These are phyloP conservation scores for Boletus subparvulus DNA, from an alignment of 768 basidiomycete species.

Conservation along the genomic window DNA sequence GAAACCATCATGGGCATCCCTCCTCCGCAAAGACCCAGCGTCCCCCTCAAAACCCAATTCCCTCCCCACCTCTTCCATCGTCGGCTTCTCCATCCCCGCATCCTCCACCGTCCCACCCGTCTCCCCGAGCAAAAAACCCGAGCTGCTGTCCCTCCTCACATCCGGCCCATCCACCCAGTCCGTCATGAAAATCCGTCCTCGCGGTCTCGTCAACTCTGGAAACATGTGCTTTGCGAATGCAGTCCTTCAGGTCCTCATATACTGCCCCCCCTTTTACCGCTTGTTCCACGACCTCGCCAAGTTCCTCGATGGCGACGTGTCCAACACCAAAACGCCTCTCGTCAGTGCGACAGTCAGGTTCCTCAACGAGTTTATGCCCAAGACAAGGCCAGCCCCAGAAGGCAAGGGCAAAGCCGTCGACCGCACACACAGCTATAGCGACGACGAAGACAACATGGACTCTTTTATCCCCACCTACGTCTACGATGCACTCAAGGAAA, in stretches of 20 bases:
- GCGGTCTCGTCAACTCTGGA: constrained; percentile 90
- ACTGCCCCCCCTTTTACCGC: constrained; percentile 82
- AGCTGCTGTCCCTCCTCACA: constrained; percentile 55
- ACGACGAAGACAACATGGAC: constrained; percentile 55
- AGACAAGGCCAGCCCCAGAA: constrained; percentile 18
- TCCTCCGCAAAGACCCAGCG: constrained; percentile 50
- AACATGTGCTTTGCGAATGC: constrained; percentile 99
- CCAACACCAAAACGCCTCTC: constrained; percentile 46
- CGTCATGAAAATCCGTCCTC: constrained; percentile 48
- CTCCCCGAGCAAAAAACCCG: constrained; percentile 42
- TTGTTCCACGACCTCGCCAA: constrained; percentile 73
- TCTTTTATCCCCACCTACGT: constrained; percentile 84
- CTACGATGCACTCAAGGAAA: constrained; percentile 91
- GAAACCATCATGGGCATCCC: constrained; percentile 72
- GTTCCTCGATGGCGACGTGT: constrained; percentile 37
- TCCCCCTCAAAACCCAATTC: constrained; percentile 44
- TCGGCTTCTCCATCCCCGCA: constrained; percentile 74
- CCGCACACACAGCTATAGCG: constrained; percentile 22
- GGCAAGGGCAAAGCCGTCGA: constrained; percentile 44
- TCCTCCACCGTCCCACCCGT: constrained; percentile 32
- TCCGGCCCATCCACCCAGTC: constrained; percentile 32
- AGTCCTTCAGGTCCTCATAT: constrained; percentile 86
- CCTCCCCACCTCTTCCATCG: constrained; percentile 68
- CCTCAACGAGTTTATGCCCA: constrained; percentile 67
- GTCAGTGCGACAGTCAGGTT: constrained; percentile 72